Base-by-base conservation (phyloP, 371 early-diverging fungal species). In the Mucor ambiguus region DNA sequence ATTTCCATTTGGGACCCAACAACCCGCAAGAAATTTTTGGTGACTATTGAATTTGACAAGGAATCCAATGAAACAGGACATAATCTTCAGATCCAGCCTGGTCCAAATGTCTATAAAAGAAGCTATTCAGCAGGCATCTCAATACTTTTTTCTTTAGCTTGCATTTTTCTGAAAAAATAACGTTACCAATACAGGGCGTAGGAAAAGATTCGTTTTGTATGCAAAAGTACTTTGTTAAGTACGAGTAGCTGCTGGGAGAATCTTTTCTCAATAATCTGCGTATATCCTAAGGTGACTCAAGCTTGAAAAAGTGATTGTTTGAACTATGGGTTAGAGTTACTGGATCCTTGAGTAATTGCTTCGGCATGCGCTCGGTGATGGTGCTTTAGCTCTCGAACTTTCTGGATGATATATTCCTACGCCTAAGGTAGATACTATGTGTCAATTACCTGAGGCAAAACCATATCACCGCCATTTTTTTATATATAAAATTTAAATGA, bases 321-420 rank as follows among this genome's bases (percentile, higher is more conserved):
- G 60, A 29, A 49, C 37, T 60, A 66, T 70, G 61, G 68, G 72
- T 22, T 54, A 29, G 20, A 33, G 55, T 57, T 48, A 43, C 43
- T 52, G 14, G 43, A 72, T 59, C 72, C 68, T 71, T 71, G 72
- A 72, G 72, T 26, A 44, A 35, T 41, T 32, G 24, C 56, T 64
- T 71, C 60, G 72, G 66, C 43, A 18, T 26, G 58, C 54, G 35
- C 55, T 68, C 65, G 68, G 72, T 68, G 68, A 65, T n/a, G 54
- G 61, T 68, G 54, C 56, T 61, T 62, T 52, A 49, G 52, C 62
- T 65, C 26, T 72, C 61, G 30, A 60, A 65, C 68, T 63, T 64
- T 68, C 72, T 68, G 72, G 72, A 58, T 75, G 78, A 75, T 75
- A 78, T 75, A 78, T 78, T 78, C 78, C 78, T 78, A 65, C 57